Percentiles rank a stretch among this genome's conserved stretches.
Evolutionary conservation across 2,329 filamentous ascomycete genomes (phyloP).

Genomic region (Endothia cerciana): DNA sequence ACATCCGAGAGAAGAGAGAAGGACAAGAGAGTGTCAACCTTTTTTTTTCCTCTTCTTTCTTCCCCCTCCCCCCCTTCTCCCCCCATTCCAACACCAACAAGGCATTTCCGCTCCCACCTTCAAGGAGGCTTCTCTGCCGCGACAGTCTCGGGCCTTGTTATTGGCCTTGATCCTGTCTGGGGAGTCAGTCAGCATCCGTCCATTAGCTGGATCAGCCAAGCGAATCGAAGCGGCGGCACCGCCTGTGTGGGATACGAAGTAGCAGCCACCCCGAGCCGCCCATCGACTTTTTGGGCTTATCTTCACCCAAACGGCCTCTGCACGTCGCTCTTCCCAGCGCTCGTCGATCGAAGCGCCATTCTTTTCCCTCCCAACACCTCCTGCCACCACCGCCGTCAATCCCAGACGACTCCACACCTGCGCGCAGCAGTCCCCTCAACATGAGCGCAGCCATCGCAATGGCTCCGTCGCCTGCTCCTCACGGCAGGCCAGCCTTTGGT

Average conservation of each 20-base stretch:
- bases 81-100: not conserved
- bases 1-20: not conserved
- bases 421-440: constrained; percentile 38
- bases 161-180: constrained; percentile 11
- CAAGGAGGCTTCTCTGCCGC: not conserved
- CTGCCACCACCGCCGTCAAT: constrained; percentile 3
- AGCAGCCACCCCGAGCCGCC: constrained; percentile 28
- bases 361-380: constrained; percentile 6
- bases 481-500: constrained; percentile 63
- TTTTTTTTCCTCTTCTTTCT: not conserved
- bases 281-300: constrained; percentile 25
- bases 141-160: constrained; percentile 6
- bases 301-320: constrained; percentile 21
- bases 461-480: constrained; percentile 69
- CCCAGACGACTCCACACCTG: not conserved
- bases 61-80: too few species aligned
- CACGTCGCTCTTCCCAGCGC: constrained; percentile 14
- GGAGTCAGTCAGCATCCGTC: constrained; percentile 12
- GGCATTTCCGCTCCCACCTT: not conserved
- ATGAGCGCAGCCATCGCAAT: constrained; percentile 73
- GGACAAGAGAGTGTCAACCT: too few species aligned
- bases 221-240: constrained; percentile 24
- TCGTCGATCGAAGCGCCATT: constrained; percentile 1
- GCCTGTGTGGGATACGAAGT: constrained; percentile 17
- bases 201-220: constrained; percentile 25